These are phyloP conservation scores for Amaranthus cruentus DNA, from an alignment of 148 eudicot genomes.

Conservation along the genomic window DNA sequence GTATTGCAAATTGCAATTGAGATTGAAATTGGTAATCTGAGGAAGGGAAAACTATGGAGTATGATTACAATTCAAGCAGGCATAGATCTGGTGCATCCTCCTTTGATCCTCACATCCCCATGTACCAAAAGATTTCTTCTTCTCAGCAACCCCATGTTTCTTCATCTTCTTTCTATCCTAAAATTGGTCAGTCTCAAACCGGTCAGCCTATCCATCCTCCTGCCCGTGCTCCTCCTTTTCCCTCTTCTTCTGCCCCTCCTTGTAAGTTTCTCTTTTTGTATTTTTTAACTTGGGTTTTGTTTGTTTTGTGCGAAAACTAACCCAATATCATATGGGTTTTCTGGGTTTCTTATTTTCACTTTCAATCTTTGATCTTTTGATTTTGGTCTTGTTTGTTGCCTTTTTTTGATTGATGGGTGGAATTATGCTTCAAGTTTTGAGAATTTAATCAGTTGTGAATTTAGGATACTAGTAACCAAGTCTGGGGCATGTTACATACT, in stretches of 20 bases:
- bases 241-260: slow-evolving; percentile 28
- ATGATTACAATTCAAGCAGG: slow-evolving; percentile 26
- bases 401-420: not conserved
- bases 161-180: slow-evolving; percentile 34
- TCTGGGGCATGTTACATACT: no score
- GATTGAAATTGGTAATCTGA: not conserved
- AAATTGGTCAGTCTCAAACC: slow-evolving; percentile 29
- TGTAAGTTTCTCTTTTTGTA: slow-evolving; percentile 21
- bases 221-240: slow-evolving; percentile 34
- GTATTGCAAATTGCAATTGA: no score
- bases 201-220: slow-evolving; percentile 31
- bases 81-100: slow-evolving; percentile 17
- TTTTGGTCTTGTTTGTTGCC: not conserved
- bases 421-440: not conserved
- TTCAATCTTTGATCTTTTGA: not conserved
- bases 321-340: slow-evolving; percentile 7
- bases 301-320: slow-evolving; percentile 5
- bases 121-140: slow-evolving; percentile 22
- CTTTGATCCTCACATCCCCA: slow-evolving; percentile 28
- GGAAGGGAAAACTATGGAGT: slow-evolving; percentile 20
- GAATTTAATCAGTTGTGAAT: no score
- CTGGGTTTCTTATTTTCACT: slow-evolving; percentile 5
- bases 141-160: slow-evolving; percentile 8
- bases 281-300: not conserved
- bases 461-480: no score